Percentiles rank a stretch among this genome's conserved stretches.
Conservation (phyloP, 192 early-diverging fungal species). For the Gryganskiella cystojenkinii region DNA sequence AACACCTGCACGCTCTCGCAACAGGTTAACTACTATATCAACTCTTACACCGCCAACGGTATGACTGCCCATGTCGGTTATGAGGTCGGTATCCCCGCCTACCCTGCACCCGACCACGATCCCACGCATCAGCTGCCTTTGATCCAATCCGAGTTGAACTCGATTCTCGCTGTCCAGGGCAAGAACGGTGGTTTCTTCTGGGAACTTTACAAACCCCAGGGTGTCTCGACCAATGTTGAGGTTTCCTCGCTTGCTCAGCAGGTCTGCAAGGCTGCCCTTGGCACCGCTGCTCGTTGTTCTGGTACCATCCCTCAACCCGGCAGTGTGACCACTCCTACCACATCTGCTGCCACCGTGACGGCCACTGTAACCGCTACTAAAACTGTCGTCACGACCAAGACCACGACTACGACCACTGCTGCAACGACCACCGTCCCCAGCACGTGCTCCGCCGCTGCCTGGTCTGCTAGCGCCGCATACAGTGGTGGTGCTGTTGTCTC, state of each 20-base stretch:
- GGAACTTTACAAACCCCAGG: constrained; percentile 40
- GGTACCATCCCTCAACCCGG: constrained; percentile 36
- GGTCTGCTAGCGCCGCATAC: constrained; percentile 40
- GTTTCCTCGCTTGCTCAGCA: constrained; percentile 35
- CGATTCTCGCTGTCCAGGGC: constrained; percentile 28
- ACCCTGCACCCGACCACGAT: constrained; percentile 37
- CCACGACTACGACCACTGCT: constrained; percentile 11
- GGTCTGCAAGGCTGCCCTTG: constrained; percentile 49
- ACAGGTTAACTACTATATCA: constrained; percentile 51
- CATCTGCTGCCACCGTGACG: neutral
- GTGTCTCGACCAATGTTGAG: constrained; percentile 22
- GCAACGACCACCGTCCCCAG: constrained; percentile 18
- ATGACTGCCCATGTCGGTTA: constrained; percentile 42
- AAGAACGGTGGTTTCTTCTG: constrained; percentile 50
- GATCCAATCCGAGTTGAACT: constrained; percentile 37
- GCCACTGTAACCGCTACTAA: neutral
- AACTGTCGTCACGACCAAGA: neutral
- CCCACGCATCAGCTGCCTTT: constrained; percentile 43
- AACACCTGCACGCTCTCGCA: constrained; percentile 29
- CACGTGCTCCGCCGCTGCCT: constrained; percentile 54
- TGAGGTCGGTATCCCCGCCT: constrained; percentile 50
- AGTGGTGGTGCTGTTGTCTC: constrained; percentile 51
- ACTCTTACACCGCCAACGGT: constrained; percentile 32
- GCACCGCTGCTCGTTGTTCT: constrained; percentile 34
- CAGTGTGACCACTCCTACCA: neutral